phyloP scores from a whole-genome alignment of 805 yeast species.

The Yarrowia bubula region DNA sequence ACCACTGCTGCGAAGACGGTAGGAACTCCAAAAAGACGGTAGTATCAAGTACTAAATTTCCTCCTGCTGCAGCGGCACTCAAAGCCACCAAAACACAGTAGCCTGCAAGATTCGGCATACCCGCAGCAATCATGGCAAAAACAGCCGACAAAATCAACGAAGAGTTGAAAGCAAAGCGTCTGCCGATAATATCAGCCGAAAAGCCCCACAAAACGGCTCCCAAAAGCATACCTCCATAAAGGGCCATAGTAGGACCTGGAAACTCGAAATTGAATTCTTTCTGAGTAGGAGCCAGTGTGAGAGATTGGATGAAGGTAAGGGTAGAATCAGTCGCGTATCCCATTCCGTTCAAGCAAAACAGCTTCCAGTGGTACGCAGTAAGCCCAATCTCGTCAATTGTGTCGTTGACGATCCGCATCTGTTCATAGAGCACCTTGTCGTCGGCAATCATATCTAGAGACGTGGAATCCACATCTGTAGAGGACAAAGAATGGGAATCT shows the following conservation, averaged over 20 bases:
- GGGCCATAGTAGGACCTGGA: slow-evolving; percentile 48
- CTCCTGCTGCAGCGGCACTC: slow-evolving; percentile 53
- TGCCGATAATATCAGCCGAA: slow-evolving; percentile 54
- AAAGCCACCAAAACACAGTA: slow-evolving; percentile 45
- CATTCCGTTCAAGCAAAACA: slow-evolving; percentile 53
- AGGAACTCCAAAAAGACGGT: slow-evolving; percentile 53
- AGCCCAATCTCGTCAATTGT: slow-evolving; percentile 63
- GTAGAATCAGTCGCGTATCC: slow-evolving; percentile 59
- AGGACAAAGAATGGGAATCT: slow-evolving; percentile 8
- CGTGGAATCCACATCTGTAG: slow-evolving; percentile 5
- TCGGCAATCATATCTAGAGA: slow-evolving; percentile 14
- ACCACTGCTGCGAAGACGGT: slow-evolving; percentile 52
- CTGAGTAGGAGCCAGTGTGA: slow-evolving; percentile 49
- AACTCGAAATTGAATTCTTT: slow-evolving; percentile 48
- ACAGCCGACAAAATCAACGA: slow-evolving; percentile 50
- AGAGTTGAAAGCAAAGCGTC: slow-evolving; percentile 51
- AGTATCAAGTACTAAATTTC: slow-evolving; percentile 56
- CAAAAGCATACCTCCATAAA: slow-evolving; percentile 50
- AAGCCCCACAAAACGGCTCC: slow-evolving; percentile 61
- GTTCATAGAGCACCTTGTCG: slow-evolving; percentile 20
- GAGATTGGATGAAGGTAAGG: slow-evolving; percentile 48
- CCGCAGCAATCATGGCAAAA: slow-evolving; percentile 56
- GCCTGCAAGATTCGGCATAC: slow-evolving; percentile 49
- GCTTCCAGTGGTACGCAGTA: slow-evolving; percentile 53
- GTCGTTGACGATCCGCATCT: slow-evolving; percentile 44